Conservation (phyloP, 305 asterid genomes). For the Solanum hybrid region DNA sequence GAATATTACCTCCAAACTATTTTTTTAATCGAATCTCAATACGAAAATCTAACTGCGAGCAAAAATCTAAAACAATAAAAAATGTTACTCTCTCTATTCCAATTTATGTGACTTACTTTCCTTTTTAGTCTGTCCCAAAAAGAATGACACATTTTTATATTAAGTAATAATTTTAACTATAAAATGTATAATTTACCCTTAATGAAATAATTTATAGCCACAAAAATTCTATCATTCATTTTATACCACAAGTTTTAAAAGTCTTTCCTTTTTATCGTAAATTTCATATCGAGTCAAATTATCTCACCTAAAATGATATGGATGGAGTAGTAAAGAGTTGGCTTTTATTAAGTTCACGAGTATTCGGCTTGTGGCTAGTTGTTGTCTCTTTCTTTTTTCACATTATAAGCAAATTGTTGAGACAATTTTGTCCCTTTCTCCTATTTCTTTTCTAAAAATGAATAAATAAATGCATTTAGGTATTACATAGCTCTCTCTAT, state of each 20-base stretch:
- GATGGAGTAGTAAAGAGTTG: neutral
- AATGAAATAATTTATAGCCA: too few relatives aligned
- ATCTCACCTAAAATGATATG: too few relatives aligned
- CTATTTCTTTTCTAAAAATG: too few relatives aligned
- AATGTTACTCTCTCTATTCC: neutral
- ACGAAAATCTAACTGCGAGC: too few relatives aligned
- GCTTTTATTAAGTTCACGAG: neutral
- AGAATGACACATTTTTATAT: too few relatives aligned
- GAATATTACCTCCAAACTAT: neutral
- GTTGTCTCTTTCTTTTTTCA: neutral
- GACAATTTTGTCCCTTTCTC: neutral
- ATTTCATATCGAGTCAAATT: rapidly evolving
- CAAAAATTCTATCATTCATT: too few relatives aligned
- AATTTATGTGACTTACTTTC: too few relatives aligned
- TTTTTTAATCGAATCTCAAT: too few relatives aligned
- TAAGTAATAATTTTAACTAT: too few relatives aligned
- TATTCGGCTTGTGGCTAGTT: neutral
- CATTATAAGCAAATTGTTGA: neutral
- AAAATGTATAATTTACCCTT: too few relatives aligned
- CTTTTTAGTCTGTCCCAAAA: rapidly evolving
- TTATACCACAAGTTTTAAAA: too few relatives aligned
- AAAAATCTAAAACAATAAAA: neutral
- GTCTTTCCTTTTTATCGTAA: too few relatives aligned
- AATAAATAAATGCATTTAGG: neutral
- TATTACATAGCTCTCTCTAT: neutral